Conservation (phyloP, 139 green algal species). For the Spirogloea muscicola region DNA sequence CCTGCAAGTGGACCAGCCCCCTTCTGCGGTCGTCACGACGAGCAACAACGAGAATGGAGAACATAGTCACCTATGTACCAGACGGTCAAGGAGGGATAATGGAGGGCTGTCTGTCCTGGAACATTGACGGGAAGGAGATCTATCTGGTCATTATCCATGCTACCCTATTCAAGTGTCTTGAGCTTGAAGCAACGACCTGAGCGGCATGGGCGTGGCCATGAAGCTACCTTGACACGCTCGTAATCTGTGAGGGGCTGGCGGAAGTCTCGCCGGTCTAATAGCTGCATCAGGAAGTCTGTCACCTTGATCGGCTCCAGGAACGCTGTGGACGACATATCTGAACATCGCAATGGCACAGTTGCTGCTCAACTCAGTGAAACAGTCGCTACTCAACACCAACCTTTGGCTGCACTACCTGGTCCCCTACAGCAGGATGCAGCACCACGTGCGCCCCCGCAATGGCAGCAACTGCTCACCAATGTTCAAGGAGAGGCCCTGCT, state of each 20-base stretch:
- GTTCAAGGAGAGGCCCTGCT: slow-evolving; percentile 2
- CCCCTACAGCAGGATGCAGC: slow-evolving; percentile 10
- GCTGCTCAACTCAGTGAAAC: neutral
- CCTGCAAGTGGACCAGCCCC: neutral
- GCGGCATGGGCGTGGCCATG: neutral
- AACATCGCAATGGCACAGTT: neutral
- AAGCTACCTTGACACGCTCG: slow-evolving; percentile 7
- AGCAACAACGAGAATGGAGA: too few relatives aligned
- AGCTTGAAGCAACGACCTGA: neutral
- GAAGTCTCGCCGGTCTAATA: slow-evolving; percentile 2
- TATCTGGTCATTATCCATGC: neutral
- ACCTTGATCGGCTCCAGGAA: slow-evolving; percentile 4
- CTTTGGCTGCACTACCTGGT: too few relatives aligned
- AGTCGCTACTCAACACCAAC: too few relatives aligned
- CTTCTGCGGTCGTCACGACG: too few relatives aligned
- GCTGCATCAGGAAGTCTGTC: neutral
- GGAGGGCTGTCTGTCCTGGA: too few relatives aligned
- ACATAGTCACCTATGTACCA: too few relatives aligned
- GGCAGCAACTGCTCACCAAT: neutral
- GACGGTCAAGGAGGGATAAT: too few relatives aligned
- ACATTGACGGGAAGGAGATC: neutral
- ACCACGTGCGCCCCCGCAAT: neutral
- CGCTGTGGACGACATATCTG: slow-evolving; percentile 19
- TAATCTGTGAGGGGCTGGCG: neutral
- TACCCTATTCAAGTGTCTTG: neutral